Conservation (phyloP, 164 flowering plant genomes). For the Magnolia kwangsiensis region DNA sequence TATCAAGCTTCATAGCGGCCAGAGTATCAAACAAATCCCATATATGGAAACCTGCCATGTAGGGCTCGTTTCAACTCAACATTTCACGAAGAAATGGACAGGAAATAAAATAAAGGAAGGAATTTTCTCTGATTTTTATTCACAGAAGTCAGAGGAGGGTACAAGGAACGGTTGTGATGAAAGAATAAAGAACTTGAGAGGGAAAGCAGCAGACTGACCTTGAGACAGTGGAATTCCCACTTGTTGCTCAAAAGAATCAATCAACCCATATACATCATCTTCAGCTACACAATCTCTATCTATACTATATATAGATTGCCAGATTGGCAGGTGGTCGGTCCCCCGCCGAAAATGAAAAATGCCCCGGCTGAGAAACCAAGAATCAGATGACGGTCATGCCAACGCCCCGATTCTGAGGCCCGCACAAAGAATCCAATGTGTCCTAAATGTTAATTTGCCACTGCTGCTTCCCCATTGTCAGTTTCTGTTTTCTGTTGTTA, state of each 20-base stretch:
- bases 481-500: slow-evolving; percentile 1
- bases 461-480: slow-evolving; percentile 2
- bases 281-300: background rate
- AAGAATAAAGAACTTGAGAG: slow-evolving; percentile 8
- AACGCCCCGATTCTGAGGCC: slow-evolving; percentile 14
- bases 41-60: too few species aligned
- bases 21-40: too few species aligned
- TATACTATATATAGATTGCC: too few species aligned
- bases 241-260: background rate
- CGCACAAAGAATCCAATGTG: slow-evolving; percentile 16
- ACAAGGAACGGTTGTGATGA: slow-evolving; percentile 3
- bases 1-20: too few species aligned
- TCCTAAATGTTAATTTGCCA: background rate
- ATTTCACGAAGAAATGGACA: too few species aligned
- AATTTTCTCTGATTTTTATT: too few species aligned
- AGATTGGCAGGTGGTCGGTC: too few species aligned
- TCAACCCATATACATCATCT: background rate
- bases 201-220: background rate
- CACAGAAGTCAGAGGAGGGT: background rate
- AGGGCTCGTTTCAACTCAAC: too few species aligned
- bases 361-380: background rate
- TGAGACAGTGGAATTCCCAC: background rate
- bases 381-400: slow-evolving; percentile 5
- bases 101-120: background rate
- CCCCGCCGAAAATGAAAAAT: too few species aligned